phyloP scores from a whole-genome alignment of 1,284 basidiomycete genomes.

The Microbotryomycetes sp. region DNA sequence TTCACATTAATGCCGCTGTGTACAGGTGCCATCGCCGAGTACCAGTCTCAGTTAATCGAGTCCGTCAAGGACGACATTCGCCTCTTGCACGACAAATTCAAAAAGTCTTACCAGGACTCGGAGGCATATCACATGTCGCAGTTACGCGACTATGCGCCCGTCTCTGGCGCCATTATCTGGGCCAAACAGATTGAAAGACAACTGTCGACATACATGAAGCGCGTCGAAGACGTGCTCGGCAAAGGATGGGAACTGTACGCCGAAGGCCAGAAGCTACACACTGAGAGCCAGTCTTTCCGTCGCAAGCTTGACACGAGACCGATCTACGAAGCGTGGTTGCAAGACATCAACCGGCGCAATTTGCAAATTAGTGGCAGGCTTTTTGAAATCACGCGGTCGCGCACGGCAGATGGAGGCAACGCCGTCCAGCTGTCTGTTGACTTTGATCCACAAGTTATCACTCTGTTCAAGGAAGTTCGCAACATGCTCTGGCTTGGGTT shows the following conservation, averaged over 20 bases:
- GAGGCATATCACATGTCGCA: constrained; percentile 78
- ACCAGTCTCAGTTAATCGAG: constrained; percentile 94
- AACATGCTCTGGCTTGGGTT: constrained; percentile 94
- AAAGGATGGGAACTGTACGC: constrained; percentile 98
- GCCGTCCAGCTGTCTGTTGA: constrained; percentile 82
- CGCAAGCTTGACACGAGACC: constrained; percentile 91
- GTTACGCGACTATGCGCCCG: constrained; percentile 92
- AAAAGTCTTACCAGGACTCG: constrained; percentile 22
- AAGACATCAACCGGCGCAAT: constrained; percentile 85
- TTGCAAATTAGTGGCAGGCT: constrained; percentile 88
- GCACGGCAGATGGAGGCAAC: constrained; percentile 46
- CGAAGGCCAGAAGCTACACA: constrained; percentile 95
- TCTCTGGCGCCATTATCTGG: constrained; percentile 97
- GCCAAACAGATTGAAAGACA: constrained; percentile 96
- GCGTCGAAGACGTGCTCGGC: constrained; percentile 97
- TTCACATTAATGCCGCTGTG: neutral
- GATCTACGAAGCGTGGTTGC: constrained; percentile 92
- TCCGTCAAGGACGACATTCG: constrained; percentile 98
- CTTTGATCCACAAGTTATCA: constrained; percentile 96
- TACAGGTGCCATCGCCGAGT: constrained; percentile 93
- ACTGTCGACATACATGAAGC: constrained; percentile 93
- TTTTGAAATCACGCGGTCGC: constrained; percentile 84
- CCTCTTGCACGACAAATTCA: constrained; percentile 76
- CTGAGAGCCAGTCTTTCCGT: constrained; percentile 82
- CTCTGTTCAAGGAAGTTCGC: constrained; percentile 95